Conservation (phyloP, 1,284 basidiomycete genomes). For the Clitocybe nebularis region DNA sequence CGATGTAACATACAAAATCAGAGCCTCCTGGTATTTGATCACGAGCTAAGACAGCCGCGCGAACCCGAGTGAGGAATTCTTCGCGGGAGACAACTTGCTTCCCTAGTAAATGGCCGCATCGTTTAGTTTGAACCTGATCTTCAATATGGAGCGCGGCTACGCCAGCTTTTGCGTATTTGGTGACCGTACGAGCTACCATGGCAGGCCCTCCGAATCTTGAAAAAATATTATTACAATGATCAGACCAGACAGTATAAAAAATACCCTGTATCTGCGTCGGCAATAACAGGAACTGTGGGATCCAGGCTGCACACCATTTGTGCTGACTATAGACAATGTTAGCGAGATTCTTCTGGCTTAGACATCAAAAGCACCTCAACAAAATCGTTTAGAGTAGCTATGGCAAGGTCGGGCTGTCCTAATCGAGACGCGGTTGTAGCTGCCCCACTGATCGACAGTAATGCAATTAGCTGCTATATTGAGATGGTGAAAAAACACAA, state of each 20-base stretch:
- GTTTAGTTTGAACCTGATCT: conserved; percentile 81
- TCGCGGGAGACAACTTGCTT: conserved; percentile 66
- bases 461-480: neutral
- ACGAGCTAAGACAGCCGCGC: conserved; percentile 71
- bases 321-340: conserved; percentile 25
- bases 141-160: conserved; percentile 80
- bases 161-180: conserved; percentile 66
- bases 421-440: conserved; percentile 76
- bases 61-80: conserved; percentile 73
- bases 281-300: conserved; percentile 68
- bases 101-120: conserved; percentile 78
- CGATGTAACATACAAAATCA: conserved; percentile 38
- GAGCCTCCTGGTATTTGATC: conserved; percentile 69
- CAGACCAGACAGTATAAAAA: conserved; percentile 5
- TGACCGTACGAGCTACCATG: conserved; percentile 75
- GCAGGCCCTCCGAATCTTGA: conserved; percentile 70
- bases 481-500: neutral
- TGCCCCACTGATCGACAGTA: conserved; percentile 47
- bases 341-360: conserved; percentile 1
- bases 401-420: conserved; percentile 75
- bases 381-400: conserved; percentile 79
- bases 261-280: conserved; percentile 77
- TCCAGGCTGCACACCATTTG: conserved; percentile 62
- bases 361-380: conserved; percentile 35
- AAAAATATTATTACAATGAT: conserved; percentile 1